Evolutionary conservation across 805 yeast genomes (phyloP).

Genomic region (Yarrowia alimentaria): DNA sequence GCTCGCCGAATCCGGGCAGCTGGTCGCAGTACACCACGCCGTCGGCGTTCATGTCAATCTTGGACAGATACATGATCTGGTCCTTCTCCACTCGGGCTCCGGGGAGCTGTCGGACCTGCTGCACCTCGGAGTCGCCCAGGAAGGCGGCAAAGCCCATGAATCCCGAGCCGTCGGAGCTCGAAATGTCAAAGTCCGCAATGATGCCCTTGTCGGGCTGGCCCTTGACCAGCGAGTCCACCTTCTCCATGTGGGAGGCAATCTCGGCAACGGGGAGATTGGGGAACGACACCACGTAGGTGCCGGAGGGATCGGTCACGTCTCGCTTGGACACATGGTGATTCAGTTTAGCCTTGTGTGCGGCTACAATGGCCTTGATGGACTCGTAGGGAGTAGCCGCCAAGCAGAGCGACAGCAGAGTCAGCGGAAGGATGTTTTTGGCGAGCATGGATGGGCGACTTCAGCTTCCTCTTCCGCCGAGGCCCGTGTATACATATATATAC

Average conservation of each 20-base stretch:
- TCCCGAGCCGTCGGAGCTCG: neutral
- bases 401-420: too few relatives aligned
- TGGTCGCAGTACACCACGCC: slow-evolving; percentile 45
- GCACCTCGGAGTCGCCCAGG: neutral
- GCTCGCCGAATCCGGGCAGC: slow-evolving; percentile 2
- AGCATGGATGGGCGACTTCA: too few relatives aligned
- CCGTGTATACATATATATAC: too few relatives aligned
- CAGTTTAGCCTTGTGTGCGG: neutral
- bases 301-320: neutral
- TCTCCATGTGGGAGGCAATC: neutral
- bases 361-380: slow-evolving; percentile 1
- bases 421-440: too few relatives aligned
- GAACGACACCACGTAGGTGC: neutral
- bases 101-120: neutral
- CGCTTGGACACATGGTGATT: neutral
- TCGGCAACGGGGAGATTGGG: neutral
- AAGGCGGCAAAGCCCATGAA: neutral
- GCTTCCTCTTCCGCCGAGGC: too few relatives aligned
- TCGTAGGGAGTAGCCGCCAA: too few relatives aligned
- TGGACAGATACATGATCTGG: slow-evolving; percentile 49
- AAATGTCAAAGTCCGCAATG: slow-evolving; percentile 1
- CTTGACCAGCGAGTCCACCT: neutral
- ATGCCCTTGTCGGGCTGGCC: slow-evolving; percentile 5
- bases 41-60: neutral
- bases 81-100: slow-evolving; percentile 59